Evolutionary conservation across 352 stramenopile genomes (phyloP), one percentile per base, ranked within the genome.

Genomic region (Pythium myriotylum): DNA sequence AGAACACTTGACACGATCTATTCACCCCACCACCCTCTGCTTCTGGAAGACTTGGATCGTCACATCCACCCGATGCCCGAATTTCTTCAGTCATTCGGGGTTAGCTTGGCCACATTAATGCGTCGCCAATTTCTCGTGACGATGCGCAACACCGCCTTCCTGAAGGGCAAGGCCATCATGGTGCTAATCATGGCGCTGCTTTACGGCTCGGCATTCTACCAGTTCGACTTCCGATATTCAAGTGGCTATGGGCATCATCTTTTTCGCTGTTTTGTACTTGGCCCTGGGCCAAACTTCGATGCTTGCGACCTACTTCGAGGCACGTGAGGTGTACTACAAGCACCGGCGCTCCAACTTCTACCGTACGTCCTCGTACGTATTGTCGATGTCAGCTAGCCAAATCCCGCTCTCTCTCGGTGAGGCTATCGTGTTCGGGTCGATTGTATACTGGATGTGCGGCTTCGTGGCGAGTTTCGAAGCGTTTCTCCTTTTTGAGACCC

Each of bases 21-120:
- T 37, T 74, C 73, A 13, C 69, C 96, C 13, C 97, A 97, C 68
- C 90, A 98, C 67, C 79, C 97, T 26, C 49, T 95, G 1, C 83
- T 96, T 20, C 43, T 98, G 19, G 49, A 97, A 22, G 80, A 88
- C 62, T 65, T 89, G 29, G 88, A 58, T 1, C 33, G 59, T 14
- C 56, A 69, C 50, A 3, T 68, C 4, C 37, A 24, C 27, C 16
- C 40, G 4, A 24, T 64, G 13, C 32, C 43, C 2, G 51, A 54
- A 19, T 66, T 66, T 49, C 49, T 59, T 12, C 58, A 66, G 58
- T n/a, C 39, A 9, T 66, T 66, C 49, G 60, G 52, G 60, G 49
- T 1, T 0, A 67, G 54, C 43, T 51, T 41, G 1, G 13, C 35
- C 17, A 58, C 53, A 32, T 46, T 63, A 23, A 51, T 74, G 53